Base-by-base conservation (phyloP, 306 rosid genomes). In the Dryas octopetala region DNA sequence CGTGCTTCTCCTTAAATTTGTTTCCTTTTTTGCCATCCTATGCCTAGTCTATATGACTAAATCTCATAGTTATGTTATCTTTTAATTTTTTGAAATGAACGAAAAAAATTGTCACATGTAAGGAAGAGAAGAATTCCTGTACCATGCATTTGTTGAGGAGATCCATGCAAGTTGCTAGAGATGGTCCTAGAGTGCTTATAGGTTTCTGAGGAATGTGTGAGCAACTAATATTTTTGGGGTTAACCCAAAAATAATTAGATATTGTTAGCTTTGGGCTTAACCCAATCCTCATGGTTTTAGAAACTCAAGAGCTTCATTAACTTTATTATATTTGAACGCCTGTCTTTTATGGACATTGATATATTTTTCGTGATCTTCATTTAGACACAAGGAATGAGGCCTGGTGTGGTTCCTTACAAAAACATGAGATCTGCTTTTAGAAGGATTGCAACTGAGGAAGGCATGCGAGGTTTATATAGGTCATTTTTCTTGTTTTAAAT, bases 371-470 rank as follows among this genome's bases (percentile, higher is more conserved):
- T 73, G 47, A 12, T 72, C 4, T 78, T 71, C 41, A 14, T 60
- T 63, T 72, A 91, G 98, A 95, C 97, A 12, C 97, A 95, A 86
- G 97, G 96, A 85, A 88, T 95, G 98, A 90, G 97, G 85, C 78
- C 87, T 62, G 88, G 70, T 75, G 91, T 95, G 77, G 78, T 95
- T 76, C 98, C 97, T 59, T 95, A 95, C 91, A 88, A 88, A 82
- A 85, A 91, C 53, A 75, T 95, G 85, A 83, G 87, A 77, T 92
- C 97, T 65, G 98, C 97, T 79, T 86, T 95, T 84, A 77, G 70
- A 46, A 95, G 97, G 88, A 95, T 95, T 73, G 73, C 85, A 60
- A 96, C 55, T 0, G 98, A 95, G 78, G 98, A 95, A 87, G 98
- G 98, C 75, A 2, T 95, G 2, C 87, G 97, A 61, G 98, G 98